Base-by-base conservation (phyloP, 2,329 filamentous ascomycete species). In the Phaeosphaeriaceae sp. region DNA sequence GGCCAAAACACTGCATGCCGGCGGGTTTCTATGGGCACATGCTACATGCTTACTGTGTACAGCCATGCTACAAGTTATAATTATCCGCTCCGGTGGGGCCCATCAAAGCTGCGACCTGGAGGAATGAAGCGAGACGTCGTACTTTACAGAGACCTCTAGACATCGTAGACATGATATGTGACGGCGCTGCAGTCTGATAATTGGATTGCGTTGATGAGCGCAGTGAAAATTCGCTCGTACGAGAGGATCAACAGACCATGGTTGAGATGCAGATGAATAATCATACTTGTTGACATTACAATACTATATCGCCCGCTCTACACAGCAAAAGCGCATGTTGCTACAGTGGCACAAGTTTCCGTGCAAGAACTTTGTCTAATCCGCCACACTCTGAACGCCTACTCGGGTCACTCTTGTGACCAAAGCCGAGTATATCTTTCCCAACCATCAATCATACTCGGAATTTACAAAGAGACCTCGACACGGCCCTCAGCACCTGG, bases 401-500 rank as follows among this genome's bases (percentile, higher is more conserved):
- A 50, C 58, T 62, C 60, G 52, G 67, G 61, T 68, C 64, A 63
- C 64, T 66, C 59, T 69, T 60, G 62, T 58, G 64, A 63, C 65
- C 63, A 60, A 61, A 64, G 62, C 60, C 56, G 61, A 65, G 71
- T 69, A 69, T 71, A 65, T 61, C 65, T 65, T 69, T 69, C 49
- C 59, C 56, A 64, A 64, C 65, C 23, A 47, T 63, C 56, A 60
- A 57, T n/a, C 64, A 62, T 32, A 66, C 64, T 49, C 49, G n/a
- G 48, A 49, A 51, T 67, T 72, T 77, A 78, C 70, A 79, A 67
- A 48, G 32, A 73, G 54, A 80, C 78, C 68, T 80, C 78, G 49
- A 80, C 78, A 75, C 78, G 77, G 56, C 77, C 77, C 68, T 80
- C 78, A 43, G 71, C 66, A 65, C 77, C 77, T 28, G 77, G 77